These are phyloP conservation scores for Euphrasia confusa DNA, from an alignment of 257 asterid species.

Conservation along the genomic window DNA sequence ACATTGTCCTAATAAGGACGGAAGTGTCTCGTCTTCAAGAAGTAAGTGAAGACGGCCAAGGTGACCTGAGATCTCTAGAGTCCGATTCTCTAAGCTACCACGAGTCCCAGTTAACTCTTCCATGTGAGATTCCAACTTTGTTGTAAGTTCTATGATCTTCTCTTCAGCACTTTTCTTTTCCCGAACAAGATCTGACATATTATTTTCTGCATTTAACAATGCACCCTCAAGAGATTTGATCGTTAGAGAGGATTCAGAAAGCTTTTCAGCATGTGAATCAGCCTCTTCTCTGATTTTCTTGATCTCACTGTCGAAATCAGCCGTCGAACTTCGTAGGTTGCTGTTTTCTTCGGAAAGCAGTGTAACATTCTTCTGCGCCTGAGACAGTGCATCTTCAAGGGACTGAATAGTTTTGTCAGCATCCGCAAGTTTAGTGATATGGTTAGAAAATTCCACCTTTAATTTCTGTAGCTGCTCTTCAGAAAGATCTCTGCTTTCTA, in stretches of 20 bases:
- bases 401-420: constrained; percentile 59
- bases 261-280: constrained; percentile 48
- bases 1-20: constrained; percentile 42
- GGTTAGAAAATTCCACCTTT: constrained; percentile 46
- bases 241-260: constrained; percentile 53
- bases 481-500: constrained; percentile 39
- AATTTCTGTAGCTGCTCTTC: constrained; percentile 51
- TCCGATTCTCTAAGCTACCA: constrained; percentile 45
- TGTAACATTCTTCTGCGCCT: constrained; percentile 51
- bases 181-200: constrained; percentile 43
- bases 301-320: constrained; percentile 60
- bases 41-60: constrained; percentile 49
- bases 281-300: constrained; percentile 61
- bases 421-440: constrained; percentile 45
- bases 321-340: constrained; percentile 37
- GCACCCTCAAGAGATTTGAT: constrained; percentile 63
- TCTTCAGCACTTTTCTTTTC: constrained; percentile 57
- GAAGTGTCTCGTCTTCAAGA: constrained; percentile 56
- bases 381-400: constrained; percentile 70
- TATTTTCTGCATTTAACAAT: constrained; percentile 47
- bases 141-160: constrained; percentile 51
- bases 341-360: constrained; percentile 59
- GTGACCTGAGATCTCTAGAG: constrained; percentile 52
- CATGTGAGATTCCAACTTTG: constrained; percentile 61
- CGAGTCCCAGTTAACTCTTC: constrained; percentile 64